Evolutionary conservation across 371 early-diverging fungal species (phyloP).

Genomic region (Coemansia sp.): DNA sequence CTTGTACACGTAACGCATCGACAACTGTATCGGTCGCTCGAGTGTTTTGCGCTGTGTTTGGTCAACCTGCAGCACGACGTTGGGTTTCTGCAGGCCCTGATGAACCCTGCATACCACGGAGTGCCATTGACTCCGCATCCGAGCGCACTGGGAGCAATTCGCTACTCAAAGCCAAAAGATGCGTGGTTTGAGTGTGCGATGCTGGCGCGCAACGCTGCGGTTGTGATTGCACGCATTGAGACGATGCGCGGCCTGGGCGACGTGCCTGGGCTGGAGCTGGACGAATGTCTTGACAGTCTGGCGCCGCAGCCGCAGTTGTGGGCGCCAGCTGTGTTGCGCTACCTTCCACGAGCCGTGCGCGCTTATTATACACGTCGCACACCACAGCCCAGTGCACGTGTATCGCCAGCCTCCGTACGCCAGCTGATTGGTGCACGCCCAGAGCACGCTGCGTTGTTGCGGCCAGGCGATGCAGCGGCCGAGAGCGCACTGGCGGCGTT

Average conservation of each 20-base stretch:
- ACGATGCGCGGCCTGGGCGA: constrained; percentile 52
- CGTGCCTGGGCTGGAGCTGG: constrained; percentile 40
- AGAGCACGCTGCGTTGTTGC: constrained; percentile 50
- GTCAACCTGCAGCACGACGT: constrained; percentile 55
- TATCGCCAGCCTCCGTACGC: constrained; percentile 14
- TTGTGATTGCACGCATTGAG: constrained; percentile 50
- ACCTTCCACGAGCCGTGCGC: constrained; percentile 46
- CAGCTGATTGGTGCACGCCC: constrained; percentile 17
- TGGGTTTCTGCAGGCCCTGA: constrained; percentile 51
- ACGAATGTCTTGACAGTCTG: constrained; percentile 50
- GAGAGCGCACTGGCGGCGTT: constrained; percentile 52
- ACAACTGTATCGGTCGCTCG: constrained; percentile 65
- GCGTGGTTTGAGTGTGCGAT: constrained; percentile 52
- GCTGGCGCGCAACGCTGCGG: constrained; percentile 51
- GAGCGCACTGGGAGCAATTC: constrained; percentile 23
- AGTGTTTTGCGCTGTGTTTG: constrained; percentile 63
- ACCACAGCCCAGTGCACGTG: constrained; percentile 2
- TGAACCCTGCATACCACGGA: constrained; percentile 52
- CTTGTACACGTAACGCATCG: constrained; percentile 63
- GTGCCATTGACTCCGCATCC: constrained; percentile 48
- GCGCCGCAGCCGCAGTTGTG: constrained; percentile 40
- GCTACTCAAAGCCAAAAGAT: constrained; percentile 44
- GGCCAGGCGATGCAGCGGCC: constrained; percentile 51
- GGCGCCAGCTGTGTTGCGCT: constrained; percentile 50
- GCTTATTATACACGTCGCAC: constrained; percentile 36